Percentiles rank a stretch among this genome's conserved stretches.
phyloP scores from a whole-genome alignment of 331 rosid genomes.

The Saraca asoca region DNA sequence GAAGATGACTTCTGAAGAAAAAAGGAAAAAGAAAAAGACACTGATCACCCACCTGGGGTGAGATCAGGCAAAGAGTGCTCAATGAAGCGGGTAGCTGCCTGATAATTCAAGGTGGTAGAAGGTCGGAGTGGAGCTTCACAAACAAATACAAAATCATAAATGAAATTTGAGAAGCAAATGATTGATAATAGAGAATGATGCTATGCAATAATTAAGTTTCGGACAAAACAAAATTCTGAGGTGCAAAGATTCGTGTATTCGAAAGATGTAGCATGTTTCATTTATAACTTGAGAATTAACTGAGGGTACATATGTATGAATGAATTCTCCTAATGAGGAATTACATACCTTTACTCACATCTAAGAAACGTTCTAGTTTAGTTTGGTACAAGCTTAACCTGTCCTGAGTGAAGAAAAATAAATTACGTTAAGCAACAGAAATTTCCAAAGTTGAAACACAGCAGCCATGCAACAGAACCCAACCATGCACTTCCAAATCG shows the following conservation, averaged over 20 bases:
- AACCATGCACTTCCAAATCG: neutral
- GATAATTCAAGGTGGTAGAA: slow-evolving; percentile 72
- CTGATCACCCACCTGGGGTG: slow-evolving; percentile 59
- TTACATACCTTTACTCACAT: slow-evolving; percentile 66
- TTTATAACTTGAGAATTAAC: slow-evolving; percentile 9
- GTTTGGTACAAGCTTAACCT: slow-evolving; percentile 67
- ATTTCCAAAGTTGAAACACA: slow-evolving; percentile 19
- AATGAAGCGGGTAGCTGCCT: slow-evolving; percentile 90
- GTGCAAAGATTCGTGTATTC: neutral
- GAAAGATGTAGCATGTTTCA: slow-evolving; percentile 5
- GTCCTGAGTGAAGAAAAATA: slow-evolving; percentile 53
- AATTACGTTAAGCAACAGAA: slow-evolving; percentile 18
- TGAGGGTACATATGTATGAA: neutral
- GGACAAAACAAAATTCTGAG: too few relatives aligned
- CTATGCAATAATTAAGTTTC: too few relatives aligned
- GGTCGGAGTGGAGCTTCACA: slow-evolving; percentile 86
- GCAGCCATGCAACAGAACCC: slow-evolving; percentile 2
- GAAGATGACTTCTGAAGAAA: neutral
- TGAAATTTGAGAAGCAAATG: neutral
- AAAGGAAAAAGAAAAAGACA: neutral
- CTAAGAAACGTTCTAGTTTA: slow-evolving; percentile 59
- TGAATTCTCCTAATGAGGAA: slow-evolving; percentile 11
- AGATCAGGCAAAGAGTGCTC: slow-evolving; percentile 90
- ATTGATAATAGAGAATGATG: slow-evolving; percentile 13
- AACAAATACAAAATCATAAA: slow-evolving; percentile 34